These are phyloP conservation scores for Cordyceps fumosorosea DNA, from an alignment of 2,329 filamentous ascomycete genomes.

Conservation along the genomic window DNA sequence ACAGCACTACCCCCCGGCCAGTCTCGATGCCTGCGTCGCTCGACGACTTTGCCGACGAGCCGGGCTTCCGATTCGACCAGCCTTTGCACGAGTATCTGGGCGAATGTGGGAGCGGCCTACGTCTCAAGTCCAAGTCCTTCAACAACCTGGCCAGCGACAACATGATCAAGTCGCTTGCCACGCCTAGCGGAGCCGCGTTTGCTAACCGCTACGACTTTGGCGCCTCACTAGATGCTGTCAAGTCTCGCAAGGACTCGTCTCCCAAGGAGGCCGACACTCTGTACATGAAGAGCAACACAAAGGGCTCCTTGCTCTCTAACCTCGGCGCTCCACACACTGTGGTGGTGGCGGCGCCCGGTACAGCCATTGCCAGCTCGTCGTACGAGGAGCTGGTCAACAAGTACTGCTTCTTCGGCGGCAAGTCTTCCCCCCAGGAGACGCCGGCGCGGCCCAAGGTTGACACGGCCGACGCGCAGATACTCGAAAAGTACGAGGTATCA, in stretches of 20 bases:
- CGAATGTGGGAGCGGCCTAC: constrained; percentile 55
- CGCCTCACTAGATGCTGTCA: constrained; percentile 80
- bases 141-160: constrained; percentile 58
- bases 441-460: neutral
- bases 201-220: constrained; percentile 94
- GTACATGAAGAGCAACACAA: constrained; percentile 46
- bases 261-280: constrained; percentile 54
- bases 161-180: constrained; percentile 42
- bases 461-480: constrained; percentile 26
- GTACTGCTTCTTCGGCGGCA: constrained; percentile 85
- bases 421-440: constrained; percentile 20
- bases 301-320: constrained; percentile 23
- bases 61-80: constrained; percentile 52
- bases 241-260: constrained; percentile 59
- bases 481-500: constrained; percentile 17
- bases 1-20: constrained; percentile 38
- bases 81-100: constrained; percentile 57
- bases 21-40: constrained; percentile 52
- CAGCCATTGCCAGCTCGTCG: constrained; percentile 69
- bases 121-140: constrained; percentile 64
- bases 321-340: constrained; percentile 17
- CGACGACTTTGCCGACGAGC: constrained; percentile 64
- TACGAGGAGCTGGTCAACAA: constrained; percentile 98
- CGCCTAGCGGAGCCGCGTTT: constrained; percentile 66
- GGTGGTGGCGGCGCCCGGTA: constrained; percentile 23